Evolutionary conservation across 768 basidiomycete genomes (phyloP).

Genomic region (Hemileccinum rubropunctum): DNA sequence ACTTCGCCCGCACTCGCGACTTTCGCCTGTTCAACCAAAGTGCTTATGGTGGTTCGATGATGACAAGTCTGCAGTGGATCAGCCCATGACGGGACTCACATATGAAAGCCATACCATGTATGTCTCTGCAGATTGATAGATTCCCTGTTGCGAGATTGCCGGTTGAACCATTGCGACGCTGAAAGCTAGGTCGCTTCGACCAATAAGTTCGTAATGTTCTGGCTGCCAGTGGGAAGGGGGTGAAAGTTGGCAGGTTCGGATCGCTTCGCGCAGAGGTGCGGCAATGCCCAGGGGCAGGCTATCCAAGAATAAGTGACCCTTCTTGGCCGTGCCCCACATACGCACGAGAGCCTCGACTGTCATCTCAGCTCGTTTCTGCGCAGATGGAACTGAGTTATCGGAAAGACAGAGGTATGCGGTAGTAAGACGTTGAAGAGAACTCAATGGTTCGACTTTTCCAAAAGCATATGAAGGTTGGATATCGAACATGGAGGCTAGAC

Average conservation of each 20-base stretch:
- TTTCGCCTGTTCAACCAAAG: constrained; percentile 50
- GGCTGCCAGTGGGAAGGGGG: constrained; percentile 73
- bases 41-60: constrained; percentile 49
- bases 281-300: constrained; percentile 67
- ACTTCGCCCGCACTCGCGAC: constrained; percentile 52
- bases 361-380: constrained; percentile 64
- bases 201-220: constrained; percentile 34
- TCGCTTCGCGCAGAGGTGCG: constrained; percentile 79
- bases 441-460: constrained; percentile 59
- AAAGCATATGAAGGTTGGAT: constrained; percentile 56
- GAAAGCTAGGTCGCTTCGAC: constrained; percentile 31
- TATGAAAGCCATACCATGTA: constrained; percentile 25
- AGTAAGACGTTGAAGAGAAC: constrained; percentile 51
- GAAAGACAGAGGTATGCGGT: constrained; percentile 57
- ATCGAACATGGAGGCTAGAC: constrained; percentile 49
- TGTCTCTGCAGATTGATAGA: constrained; percentile 31
- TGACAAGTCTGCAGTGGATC: constrained; percentile 43
- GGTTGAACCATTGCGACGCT: constrained; percentile 33
- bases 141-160: constrained; percentile 25
- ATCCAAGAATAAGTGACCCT: constrained; percentile 49
- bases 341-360: constrained; percentile 57
- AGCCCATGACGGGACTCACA: constrained; percentile 1
- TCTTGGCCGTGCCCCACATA: constrained; percentile 33
- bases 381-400: constrained; percentile 47
- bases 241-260: constrained; percentile 77